Base-by-base conservation (phyloP, 164 flowering plant genomes). In the Chimonanthus salicifolius region DNA sequence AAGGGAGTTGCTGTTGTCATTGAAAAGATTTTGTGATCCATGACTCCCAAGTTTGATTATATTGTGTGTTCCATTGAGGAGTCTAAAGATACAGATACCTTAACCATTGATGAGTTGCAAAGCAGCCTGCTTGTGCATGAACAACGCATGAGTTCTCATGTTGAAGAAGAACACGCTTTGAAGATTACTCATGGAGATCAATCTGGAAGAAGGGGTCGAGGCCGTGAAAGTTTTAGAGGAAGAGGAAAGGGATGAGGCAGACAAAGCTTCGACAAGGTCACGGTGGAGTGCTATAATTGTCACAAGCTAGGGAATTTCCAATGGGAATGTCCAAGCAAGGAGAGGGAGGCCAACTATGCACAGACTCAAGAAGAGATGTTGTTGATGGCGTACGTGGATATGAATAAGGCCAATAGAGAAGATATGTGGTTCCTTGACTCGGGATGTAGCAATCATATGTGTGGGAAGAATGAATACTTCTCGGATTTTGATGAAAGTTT, bases 381-480 rank as follows among this genome's bases (percentile, higher is more conserved):
- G 64, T 20, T 74, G 47, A 74, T 74, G 77, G 67, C 76, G 9
- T 44, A 43, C 3, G 47, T 58, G n/a, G 77, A 74, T 18, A 4
- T 8, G 6, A 62, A 69, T 0, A 7, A 62, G 3, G 47, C 45
- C 15, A 33, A 1, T 3, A 65, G 3, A 51, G 74, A 70, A 7
- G 66, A 74, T 1, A 33, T 33, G 33, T 33, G 33, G 33, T 33
- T 33, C 33, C 33, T 33, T 33, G 33, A 33, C 33, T 33, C 33
- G 33, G 33, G 33, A 33, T 33, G 33, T 1, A 33, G 1, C 33
- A 33, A 33, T 1, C 33, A 33, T 1, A 33, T 33, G 33, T 33
- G 33, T 33, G 33, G 33, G 2, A 33, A 33, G 33, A 33, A 33
- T 0, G 2, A 33, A 1, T 33, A 33, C 2, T 33, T 0, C 33